These are phyloP conservation scores for Neovahlkampfia damariscottae DNA, from an alignment of 78 protist species.

Conservation along the genomic window DNA sequence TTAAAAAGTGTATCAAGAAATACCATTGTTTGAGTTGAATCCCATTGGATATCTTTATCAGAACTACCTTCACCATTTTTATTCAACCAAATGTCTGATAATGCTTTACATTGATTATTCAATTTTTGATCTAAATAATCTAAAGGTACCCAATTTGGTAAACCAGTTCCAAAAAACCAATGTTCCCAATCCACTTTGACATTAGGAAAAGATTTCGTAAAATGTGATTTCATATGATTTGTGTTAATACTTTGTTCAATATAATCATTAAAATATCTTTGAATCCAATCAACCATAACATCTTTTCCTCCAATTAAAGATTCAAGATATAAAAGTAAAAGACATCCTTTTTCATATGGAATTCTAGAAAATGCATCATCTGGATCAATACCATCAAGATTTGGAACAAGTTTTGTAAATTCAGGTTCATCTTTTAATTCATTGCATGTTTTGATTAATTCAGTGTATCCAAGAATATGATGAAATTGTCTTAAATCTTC, in stretches of 20 bases:
- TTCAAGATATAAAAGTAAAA: conserved; percentile 8
- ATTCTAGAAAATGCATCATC: conserved; percentile 28
- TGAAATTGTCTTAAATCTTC: neutral
- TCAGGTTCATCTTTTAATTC: neutral
- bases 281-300: neutral
- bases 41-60: neutral
- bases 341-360: conserved; percentile 33
- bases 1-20: neutral
- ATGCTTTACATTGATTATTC: neutral
- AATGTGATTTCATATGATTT: neutral
- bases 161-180: neutral
- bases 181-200: neutral
- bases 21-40: neutral
- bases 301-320: conserved; percentile 13
- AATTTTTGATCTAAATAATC: neutral
- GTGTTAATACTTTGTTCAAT: neutral
- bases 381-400: conserved; percentile 17
- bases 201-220: neutral
- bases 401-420: conserved; percentile 5
- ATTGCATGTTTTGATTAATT: neutral
- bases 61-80: neutral
- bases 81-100: neutral
- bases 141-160: neutral
- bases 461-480: conserved; percentile 5
- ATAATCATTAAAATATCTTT: neutral